Conservation (phyloP, 1,284 basidiomycete species). For the Trametes polyzona region DNA sequence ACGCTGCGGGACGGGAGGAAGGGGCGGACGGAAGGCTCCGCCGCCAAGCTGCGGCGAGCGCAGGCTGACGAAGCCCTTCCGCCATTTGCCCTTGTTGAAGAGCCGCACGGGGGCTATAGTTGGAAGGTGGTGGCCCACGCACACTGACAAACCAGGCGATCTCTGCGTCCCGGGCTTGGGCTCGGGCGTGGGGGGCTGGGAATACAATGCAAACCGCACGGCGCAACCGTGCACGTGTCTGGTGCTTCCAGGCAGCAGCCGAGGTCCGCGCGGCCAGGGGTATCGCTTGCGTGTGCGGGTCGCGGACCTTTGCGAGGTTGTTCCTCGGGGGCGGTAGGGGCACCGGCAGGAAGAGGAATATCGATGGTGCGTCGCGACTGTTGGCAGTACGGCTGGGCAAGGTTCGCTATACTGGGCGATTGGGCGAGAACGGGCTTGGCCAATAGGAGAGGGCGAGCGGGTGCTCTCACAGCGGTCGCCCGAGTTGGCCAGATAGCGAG, state of each 20-base stretch:
- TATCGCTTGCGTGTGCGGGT: not conserved
- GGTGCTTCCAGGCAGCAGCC: not conserved
- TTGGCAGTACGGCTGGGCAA: not conserved
- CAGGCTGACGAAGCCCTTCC: conserved; percentile 1
- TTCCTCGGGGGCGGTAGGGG: not conserved
- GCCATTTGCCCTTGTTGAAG: not conserved
- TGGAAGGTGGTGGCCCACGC: no score
- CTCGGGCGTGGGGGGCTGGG: not conserved
- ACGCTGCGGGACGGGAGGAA: not conserved
- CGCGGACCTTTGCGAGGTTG: not conserved
- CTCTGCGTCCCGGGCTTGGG: not conserved
- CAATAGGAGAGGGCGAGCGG: not conserved
- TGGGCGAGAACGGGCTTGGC: not conserved
- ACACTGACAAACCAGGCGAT: not conserved
- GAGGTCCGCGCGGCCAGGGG: not conserved
- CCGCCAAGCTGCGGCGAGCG: not conserved
- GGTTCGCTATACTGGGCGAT: not conserved
- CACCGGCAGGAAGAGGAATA: not conserved
- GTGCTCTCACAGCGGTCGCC: not conserved
- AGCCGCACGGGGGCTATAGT: conserved; percentile 2
- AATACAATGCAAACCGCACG: not conserved
- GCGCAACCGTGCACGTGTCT: not conserved
- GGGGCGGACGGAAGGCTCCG: not conserved
- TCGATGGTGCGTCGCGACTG: not conserved
- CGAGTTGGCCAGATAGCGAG: not conserved